Evolutionary conservation across 148 eudicot genomes (phyloP).

Genomic region (Polygonum aviculare): DNA sequence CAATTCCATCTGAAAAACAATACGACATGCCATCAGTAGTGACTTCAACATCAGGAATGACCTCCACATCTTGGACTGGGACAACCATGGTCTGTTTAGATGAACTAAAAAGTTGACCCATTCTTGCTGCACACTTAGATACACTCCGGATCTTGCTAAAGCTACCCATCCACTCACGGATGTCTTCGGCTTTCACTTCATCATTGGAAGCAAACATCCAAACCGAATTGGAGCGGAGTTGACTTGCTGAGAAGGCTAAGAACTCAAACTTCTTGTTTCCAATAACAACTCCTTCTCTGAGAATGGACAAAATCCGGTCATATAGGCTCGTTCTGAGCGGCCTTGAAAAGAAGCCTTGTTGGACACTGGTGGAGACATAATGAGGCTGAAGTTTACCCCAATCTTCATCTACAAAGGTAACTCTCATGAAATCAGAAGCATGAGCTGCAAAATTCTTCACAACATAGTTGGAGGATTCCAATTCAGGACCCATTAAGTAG

Average conservation of each 20-base stretch:
- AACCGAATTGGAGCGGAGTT: conserved; percentile 81
- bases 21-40: conserved; percentile 62
- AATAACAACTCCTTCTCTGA: conserved; percentile 67
- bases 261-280: conserved; percentile 78
- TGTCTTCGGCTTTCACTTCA: conserved; percentile 60
- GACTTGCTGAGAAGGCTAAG: conserved; percentile 93
- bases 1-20: conserved; percentile 95
- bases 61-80: conserved; percentile 59
- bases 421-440: conserved; percentile 82
- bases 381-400: conserved; percentile 64
- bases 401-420: conserved; percentile 96
- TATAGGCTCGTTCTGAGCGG: conserved; percentile 60
- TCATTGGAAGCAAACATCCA: conserved; percentile 99
- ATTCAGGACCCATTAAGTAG: conserved; percentile 87
- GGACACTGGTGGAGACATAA: conserved; percentile 46
- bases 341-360: conserved; percentile 66
- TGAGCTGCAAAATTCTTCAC: conserved; percentile 70
- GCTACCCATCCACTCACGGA: conserved; percentile 96
- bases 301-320: conserved; percentile 63
- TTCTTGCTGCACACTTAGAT: conserved; percentile 95
- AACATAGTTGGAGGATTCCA: conserved; percentile 78
- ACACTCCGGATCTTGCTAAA: conserved; percentile 83
- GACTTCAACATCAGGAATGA: conserved; percentile 74
- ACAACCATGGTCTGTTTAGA: conserved; percentile 75
- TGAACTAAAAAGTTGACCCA: conserved; percentile 94